Base-by-base conservation (phyloP, 495 filamentous ascomycete genomes). In the Xylaria scruposa region DNA sequence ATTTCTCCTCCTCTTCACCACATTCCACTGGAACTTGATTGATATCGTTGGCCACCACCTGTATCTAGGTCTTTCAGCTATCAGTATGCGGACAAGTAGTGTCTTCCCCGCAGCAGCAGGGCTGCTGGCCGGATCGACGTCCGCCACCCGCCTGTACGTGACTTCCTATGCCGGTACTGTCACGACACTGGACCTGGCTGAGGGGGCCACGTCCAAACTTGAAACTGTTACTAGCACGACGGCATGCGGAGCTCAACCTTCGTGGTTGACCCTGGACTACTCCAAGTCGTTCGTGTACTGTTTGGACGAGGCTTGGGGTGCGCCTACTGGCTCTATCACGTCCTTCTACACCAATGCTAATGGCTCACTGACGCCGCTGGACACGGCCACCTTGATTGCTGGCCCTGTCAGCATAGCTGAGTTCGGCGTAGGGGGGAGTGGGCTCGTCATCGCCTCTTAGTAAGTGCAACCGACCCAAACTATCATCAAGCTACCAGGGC, bases 131-230 rank as follows among this genome's bases (percentile, higher is more conserved):
- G 72, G 74, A 70, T 74, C 78, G 47, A 74, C 78, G 38, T 79
- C 78, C 36, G 79, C 82, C 53, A 80, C 74, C 54, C 83, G 81
- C 60, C 82, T 92, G 77, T 91, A 87, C 80, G 88, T 86, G 70
- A 84, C 88, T 15, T 90, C 90, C 31, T 92, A 92, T 83, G 81
- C 81, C 66, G 89, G 89, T 58, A 84, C 80, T 42, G 78, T 91
- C 73, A 88, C 88, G 70, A 85, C 86, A 17, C 82, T 91, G 26
- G 77, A 82, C 58, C 83, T 90, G 54, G 65, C 75, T 46, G 47
- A 69, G 17, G 71, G 71, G 49, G 74, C 73, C 53, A 60, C 67
- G 62, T 76, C 76, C 70, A 75, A 74, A 68, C 77, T 86, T 60
- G 75, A 73, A 66, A 71, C 71, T 31, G 68, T 85, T 53, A 80